Conservation (phyloP, 2,329 filamentous ascomycete genomes). For the Scolecobasidium constrictum region DNA sequence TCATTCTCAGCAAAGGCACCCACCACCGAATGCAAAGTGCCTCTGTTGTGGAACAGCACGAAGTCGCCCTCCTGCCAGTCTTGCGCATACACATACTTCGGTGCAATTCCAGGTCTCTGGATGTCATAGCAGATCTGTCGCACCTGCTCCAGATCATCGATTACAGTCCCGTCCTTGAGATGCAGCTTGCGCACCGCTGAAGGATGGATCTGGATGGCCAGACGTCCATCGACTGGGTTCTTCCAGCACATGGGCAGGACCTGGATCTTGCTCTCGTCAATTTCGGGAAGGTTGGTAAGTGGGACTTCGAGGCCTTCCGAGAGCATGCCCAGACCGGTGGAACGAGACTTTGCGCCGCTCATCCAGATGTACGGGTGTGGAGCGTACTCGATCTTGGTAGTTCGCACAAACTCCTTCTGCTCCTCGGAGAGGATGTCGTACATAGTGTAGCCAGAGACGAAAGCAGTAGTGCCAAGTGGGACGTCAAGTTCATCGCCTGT, state of each 20-base stretch:
- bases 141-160: constrained; percentile 58
- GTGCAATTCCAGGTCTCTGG: constrained; percentile 62
- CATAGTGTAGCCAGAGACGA: constrained; percentile 61
- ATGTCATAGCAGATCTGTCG: constrained; percentile 60
- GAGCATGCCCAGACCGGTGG: constrained; percentile 61
- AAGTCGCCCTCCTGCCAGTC: constrained; percentile 70
- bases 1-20: constrained; percentile 65
- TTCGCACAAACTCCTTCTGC: constrained; percentile 57
- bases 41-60: constrained; percentile 70
- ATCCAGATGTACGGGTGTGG: constrained; percentile 79
- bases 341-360: constrained; percentile 53
- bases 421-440: constrained; percentile 54
- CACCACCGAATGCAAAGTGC: constrained; percentile 63
- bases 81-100: constrained; percentile 57
- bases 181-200: constrained; percentile 61
- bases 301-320: constrained; percentile 55
- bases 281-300: constrained; percentile 47
- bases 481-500: constrained; percentile 55
- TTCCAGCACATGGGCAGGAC: constrained; percentile 67
- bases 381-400: constrained; percentile 61
- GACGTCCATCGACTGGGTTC: constrained; percentile 57
- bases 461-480: constrained; percentile 65
- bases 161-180: constrained; percentile 51
- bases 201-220: constrained; percentile 66
- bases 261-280: constrained; percentile 58